Evolutionary conservation across 371 early-diverging fungal genomes (phyloP), one percentile per base, ranked within the genome.

Genomic region (Rozella allomycis): DNA sequence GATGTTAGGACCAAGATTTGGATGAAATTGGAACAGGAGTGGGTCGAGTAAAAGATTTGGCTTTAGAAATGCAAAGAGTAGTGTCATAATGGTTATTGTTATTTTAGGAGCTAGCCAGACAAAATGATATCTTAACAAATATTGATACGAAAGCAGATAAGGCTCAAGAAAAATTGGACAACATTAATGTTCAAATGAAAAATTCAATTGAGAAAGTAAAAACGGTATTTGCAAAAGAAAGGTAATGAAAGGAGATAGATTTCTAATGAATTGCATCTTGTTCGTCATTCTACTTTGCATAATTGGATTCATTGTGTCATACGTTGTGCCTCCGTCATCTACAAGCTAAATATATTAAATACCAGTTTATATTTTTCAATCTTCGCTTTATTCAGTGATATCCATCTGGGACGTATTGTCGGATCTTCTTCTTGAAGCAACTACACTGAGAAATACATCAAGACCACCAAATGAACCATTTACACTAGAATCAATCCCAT

Each of bases 221-320:
- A 26, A 26, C 6, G 6, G 7, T 19, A 7, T 11, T 23, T 14
- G 10, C 9, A 11, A 9, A 13, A 11, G 8, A 12, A 23, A 59
- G 59, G 47, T 62, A 39, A 67, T 67, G 67, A 61, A 55, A 35
- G 67, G 67, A 17, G 67, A 67, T 45, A 44, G 47, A 20, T 67
- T 67, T 38, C 50, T 67, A 43, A 44, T 62, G 10, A 63, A 60
- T 30, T 67, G 62, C 41, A 48, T 67, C 18, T 38, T 67, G 18
- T 34, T 67, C 30, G 58, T 60, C 30, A 45, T 67, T 1, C 28
- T 67, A 17, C 49, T 67, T 16, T 51, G 53, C 0, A 34, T 67
- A 3, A 41, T 55, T 1, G 63, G 55, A 5, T 67, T 58, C 38
- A 58, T 67, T 23, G 50, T n/a, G n/a, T n/a, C n/a, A n/a, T n/a